These are phyloP conservation scores for Pseudogymnoascus sp. DNA, from an alignment of 2,329 filamentous ascomycete genomes.

Conservation along the genomic window DNA sequence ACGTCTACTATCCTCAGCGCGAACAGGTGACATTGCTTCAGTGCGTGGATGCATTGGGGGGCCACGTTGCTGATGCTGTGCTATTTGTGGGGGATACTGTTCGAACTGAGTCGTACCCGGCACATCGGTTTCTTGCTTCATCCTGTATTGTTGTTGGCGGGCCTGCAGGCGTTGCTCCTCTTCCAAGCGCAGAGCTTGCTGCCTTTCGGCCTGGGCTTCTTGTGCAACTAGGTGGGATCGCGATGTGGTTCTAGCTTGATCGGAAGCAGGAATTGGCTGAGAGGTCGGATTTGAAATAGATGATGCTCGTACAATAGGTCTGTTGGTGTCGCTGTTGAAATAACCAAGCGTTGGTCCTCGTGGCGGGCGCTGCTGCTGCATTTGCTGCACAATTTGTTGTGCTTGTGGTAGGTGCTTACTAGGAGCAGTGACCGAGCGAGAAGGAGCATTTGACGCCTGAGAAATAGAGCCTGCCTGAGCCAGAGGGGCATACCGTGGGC, in stretches of 20 bases:
- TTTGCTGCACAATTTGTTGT: slow-evolving; percentile 11
- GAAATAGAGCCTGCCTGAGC: slow-evolving; percentile 26
- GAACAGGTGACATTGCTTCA: slow-evolving; percentile 14
- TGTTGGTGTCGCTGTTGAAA: slow-evolving; percentile 18
- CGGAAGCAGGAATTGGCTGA: slow-evolving; percentile 9
- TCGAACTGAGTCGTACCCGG: slow-evolving; percentile 30
- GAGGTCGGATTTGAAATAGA: slow-evolving; percentile 13
- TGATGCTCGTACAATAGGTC: slow-evolving; percentile 2
- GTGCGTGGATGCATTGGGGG: slow-evolving; percentile 18
- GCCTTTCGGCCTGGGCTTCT: slow-evolving; percentile 24
- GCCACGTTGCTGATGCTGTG: slow-evolving; percentile 17
- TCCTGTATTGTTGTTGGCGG: slow-evolving; percentile 25
- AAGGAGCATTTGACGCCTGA: slow-evolving; percentile 18
- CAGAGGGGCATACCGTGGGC: slow-evolving; percentile 23
- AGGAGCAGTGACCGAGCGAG: slow-evolving; percentile 19
- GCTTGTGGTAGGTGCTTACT: slow-evolving; percentile 20
- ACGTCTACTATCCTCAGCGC: slow-evolving; percentile 18
- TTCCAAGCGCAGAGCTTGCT: slow-evolving; percentile 21
- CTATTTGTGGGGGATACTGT: slow-evolving; percentile 17
- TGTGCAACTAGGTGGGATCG: slow-evolving; percentile 22
- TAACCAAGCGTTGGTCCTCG: slow-evolving; percentile 25
- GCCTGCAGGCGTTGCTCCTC: slow-evolving; percentile 10
- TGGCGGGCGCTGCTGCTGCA: slow-evolving; percentile 13
- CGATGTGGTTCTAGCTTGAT: slow-evolving; percentile 17
- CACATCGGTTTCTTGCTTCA: slow-evolving; percentile 26